Evolutionary conservation across 1,139 yeast genomes (phyloP).

Genomic region (Barnettozyma hawaiiensis): DNA sequence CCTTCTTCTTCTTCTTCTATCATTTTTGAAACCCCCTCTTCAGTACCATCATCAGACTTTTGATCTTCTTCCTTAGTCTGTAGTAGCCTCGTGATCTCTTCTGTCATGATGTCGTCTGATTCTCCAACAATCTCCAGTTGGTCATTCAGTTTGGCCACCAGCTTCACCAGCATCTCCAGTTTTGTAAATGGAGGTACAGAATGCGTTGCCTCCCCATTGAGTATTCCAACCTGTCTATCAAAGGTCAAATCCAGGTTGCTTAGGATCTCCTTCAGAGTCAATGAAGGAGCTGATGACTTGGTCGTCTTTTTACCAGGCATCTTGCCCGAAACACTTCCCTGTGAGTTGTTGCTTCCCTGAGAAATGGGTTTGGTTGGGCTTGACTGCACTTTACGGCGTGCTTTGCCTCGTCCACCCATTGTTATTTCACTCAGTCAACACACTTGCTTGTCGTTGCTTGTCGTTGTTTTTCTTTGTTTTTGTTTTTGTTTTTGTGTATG

Average conservation of each 20-base stretch:
- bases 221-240: slow-evolving; percentile 52
- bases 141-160: slow-evolving; percentile 43
- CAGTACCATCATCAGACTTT: slow-evolving; percentile 2
- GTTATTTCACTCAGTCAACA: background rate
- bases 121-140: slow-evolving; percentile 44
- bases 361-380: slow-evolving; percentile 8
- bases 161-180: slow-evolving; percentile 41
- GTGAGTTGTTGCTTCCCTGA: background rate
- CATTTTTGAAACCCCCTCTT: background rate
- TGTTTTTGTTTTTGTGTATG: no score
- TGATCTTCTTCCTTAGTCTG: slow-evolving; percentile 13
- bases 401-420: slow-evolving; percentile 14
- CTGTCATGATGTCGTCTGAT: slow-evolving; percentile 39
- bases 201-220: slow-evolving; percentile 53
- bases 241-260: slow-evolving; percentile 48
- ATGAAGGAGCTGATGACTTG: slow-evolving; percentile 28
- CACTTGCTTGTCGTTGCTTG: background rate
- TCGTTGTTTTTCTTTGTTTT: no score
- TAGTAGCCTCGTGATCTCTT: slow-evolving; percentile 13
- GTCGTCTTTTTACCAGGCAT: slow-evolving; percentile 25
- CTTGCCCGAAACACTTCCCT: slow-evolving; percentile 14
- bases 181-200: slow-evolving; percentile 42
- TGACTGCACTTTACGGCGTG: slow-evolving; percentile 16
- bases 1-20: slow-evolving; percentile 3
- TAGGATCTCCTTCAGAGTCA: slow-evolving; percentile 46